These are phyloP conservation scores for Eucalyptus decipiens DNA, from an alignment of 345 rosid species.

Conservation along the genomic window DNA sequence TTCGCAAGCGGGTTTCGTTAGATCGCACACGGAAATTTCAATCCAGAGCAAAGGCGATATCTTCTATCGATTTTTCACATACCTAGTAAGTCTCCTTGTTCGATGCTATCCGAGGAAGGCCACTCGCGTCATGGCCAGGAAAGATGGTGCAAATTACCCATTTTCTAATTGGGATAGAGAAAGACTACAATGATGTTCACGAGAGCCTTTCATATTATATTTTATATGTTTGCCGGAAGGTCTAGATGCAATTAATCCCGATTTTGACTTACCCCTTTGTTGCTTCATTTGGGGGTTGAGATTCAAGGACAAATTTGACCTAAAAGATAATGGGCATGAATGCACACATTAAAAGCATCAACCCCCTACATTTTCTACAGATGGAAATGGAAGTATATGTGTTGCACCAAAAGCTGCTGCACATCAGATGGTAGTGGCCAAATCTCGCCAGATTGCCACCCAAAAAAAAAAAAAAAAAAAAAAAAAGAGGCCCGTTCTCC, in stretches of 20 bases:
- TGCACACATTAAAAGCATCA: not conserved
- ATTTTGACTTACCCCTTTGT: not conserved
- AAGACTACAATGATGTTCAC: too few species aligned
- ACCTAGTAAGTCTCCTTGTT: fast-evolving
- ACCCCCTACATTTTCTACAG: not conserved
- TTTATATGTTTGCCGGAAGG: fast-evolving
- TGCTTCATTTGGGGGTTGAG: not conserved
- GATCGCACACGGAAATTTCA: not conserved
- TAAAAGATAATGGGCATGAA: not conserved
- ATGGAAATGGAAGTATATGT: not conserved
- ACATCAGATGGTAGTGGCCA: not conserved
- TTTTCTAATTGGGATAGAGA: not conserved
- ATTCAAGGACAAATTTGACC: not conserved
- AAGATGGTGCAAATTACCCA: not conserved
- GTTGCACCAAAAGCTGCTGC: not conserved
- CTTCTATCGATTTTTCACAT: not conserved
- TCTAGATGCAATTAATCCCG: not conserved
- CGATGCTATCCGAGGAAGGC: fast-evolving
- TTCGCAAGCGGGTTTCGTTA: not conserved
- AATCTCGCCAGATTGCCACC: not conserved
- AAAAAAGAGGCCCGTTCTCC: not conserved
- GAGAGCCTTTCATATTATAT: not conserved
- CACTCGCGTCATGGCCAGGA: not conserved
- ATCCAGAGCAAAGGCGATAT: not conserved
- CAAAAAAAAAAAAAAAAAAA: too few species aligned